These are phyloP conservation scores for Xerophyta viscosa DNA, from an alignment of 106 monocot genomes.

Conservation along the genomic window DNA sequence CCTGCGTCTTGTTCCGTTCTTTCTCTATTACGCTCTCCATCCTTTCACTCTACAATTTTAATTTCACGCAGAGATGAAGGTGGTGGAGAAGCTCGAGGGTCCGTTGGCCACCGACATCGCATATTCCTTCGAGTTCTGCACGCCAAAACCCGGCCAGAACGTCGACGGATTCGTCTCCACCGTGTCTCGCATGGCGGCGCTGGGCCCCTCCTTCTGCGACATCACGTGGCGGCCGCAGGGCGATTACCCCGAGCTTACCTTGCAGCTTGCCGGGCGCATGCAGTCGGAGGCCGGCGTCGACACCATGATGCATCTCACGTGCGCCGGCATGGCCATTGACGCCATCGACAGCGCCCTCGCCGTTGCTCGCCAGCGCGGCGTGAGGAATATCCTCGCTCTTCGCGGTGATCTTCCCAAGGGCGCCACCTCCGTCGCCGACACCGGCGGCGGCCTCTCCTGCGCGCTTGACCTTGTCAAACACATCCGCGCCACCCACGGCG, in stretches of 20 bases:
- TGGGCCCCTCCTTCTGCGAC: slow-evolving; percentile 50
- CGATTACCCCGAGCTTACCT: slow-evolving; percentile 27
- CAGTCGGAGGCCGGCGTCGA: slow-evolving; percentile 38
- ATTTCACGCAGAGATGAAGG: too few relatives aligned
- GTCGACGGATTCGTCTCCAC: slow-evolving; percentile 15
- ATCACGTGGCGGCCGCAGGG: slow-evolving; percentile 52
- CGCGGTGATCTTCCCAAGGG: slow-evolving; percentile 39
- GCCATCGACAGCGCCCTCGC: slow-evolving; percentile 36
- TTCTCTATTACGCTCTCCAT: too few relatives aligned
- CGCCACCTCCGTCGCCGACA: slow-evolving; percentile 4
- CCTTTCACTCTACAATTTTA: too few relatives aligned
- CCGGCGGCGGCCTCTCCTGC: slow-evolving; percentile 16
- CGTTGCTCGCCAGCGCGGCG: slow-evolving; percentile 17
- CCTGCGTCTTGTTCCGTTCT: too few relatives aligned
- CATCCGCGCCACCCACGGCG: slow-evolving; percentile 36
- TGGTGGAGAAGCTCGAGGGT: slow-evolving; percentile 26
- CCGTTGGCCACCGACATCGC: slow-evolving; percentile 12
- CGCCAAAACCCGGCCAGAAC: slow-evolving; percentile 28
- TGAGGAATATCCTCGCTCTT: slow-evolving; percentile 48
- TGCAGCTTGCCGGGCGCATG: slow-evolving; percentile 42
- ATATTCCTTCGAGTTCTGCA: slow-evolving; percentile 63
- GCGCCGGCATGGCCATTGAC: slow-evolving; percentile 33
- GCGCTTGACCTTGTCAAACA: slow-evolving; percentile 48
- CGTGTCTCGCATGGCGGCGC: slow-evolving; percentile 27
- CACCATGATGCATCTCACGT: slow-evolving; percentile 66